Conservation (phyloP, 495 filamentous ascomycete genomes). For the Neurospora sp. region DNA sequence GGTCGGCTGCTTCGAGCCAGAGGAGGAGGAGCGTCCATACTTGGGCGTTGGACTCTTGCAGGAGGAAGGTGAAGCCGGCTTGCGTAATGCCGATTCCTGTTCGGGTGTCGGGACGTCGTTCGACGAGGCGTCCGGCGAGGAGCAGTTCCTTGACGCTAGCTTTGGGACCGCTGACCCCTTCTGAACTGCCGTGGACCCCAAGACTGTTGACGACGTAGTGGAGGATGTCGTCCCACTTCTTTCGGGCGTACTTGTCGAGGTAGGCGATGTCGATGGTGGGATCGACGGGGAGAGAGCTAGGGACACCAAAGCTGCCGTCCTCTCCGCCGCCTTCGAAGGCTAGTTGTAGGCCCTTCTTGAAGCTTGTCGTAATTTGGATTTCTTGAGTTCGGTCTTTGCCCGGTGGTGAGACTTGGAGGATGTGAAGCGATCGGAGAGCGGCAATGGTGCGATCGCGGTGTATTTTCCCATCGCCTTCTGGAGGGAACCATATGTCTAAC, state of each 20-base stretch:
- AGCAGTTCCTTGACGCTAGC: constrained; percentile 74
- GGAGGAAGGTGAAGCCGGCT: constrained; percentile 82
- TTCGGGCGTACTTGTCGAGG: constrained; percentile 77
- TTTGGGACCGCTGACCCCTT: constrained; percentile 44
- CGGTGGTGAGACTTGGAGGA: constrained; percentile 51
- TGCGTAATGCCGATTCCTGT: constrained; percentile 65
- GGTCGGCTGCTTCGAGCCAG: constrained; percentile 78
- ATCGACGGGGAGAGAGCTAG: constrained; percentile 50
- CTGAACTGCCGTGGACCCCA: constrained; percentile 14
- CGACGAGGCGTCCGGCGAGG: constrained; percentile 68
- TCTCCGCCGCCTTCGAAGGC: constrained; percentile 79
- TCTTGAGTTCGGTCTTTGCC: constrained; percentile 49
- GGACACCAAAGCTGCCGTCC: constrained; percentile 83
- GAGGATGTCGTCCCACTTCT: constrained; percentile 90
- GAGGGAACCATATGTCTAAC: constrained; percentile 67
- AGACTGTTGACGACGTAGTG: constrained; percentile 77
- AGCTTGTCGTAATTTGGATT: constrained; percentile 63
- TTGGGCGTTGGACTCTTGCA: constrained; percentile 92
- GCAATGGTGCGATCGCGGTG: constrained; percentile 74
- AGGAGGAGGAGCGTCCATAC: constrained; percentile 92
- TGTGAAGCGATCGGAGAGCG: constrained; percentile 73
- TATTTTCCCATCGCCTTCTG: constrained; percentile 54
- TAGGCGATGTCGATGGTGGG: constrained; percentile 50
- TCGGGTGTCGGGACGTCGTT: constrained; percentile 42
- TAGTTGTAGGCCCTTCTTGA: constrained; percentile 64